Evolutionary conservation across 192 early-diverging fungal genomes (phyloP), one percentile per base, ranked within the genome.

Genomic region (Coemansia sp.): DNA sequence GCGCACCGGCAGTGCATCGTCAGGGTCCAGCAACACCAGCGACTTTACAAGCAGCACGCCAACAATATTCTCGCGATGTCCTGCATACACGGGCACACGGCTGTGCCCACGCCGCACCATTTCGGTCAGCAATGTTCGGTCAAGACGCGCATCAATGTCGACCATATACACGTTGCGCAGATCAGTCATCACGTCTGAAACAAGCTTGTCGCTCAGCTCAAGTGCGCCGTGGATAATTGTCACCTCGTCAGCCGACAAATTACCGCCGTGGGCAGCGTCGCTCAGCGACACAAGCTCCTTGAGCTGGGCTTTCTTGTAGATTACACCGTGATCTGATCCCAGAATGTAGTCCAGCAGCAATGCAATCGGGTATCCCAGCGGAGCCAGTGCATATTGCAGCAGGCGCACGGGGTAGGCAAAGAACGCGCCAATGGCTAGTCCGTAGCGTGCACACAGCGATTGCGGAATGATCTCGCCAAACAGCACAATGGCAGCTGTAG

Each of bases 401-500:
- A 79, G 45, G 25, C 89, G 72, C 57, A 92, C 88, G 0, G 70
- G 87, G 69, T 85, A 89, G 14, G 94, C 91, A 77, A 96, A 94
- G 43, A 89, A 87, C 4, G 96, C 93, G 7, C 96, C 96, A 37
- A 98, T 86, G 3, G 87, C 86, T 37, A 98, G 84, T 0, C 96
- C 94, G 71, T 96, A 88, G 8, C 91, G 85, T 5, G 93, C 87
- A 61, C 94, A 96, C 6, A 96, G 80, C 11, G 94, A 90, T 63
- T 96, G 94, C 19, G 96, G 94, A 59, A 98, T 90, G 55, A 97
- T 92, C 87, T 98, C 97, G 63, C 97, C 93, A 82, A 95, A 98
- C 39, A 97, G 64, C 10, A 99, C 91, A 64, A 99, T 93, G 39
- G 95, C 74, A 0, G 85, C 86, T 1, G 93, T 97, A 3, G 94